phyloP scores from a whole-genome alignment of 2,329 filamentous ascomycete species.

The Trichoderma sp. region DNA sequence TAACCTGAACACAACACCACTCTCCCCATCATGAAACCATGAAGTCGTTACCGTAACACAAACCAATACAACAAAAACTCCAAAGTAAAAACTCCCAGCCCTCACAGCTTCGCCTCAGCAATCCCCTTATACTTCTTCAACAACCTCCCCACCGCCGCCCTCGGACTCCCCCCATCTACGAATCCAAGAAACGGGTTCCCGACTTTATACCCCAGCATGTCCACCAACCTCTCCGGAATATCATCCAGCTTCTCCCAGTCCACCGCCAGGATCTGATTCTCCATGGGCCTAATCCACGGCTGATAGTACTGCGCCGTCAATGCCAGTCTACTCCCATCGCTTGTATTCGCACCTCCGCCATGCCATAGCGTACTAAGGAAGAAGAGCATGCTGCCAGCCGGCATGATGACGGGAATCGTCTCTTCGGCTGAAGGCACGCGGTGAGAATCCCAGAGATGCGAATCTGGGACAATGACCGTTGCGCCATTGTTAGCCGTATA shows the following conservation, averaged over 20 bases:
- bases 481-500: constrained; percentile 36
- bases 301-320: constrained; percentile 42
- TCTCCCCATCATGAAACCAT: not conserved
- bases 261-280: constrained; percentile 37
- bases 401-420: constrained; percentile 34
- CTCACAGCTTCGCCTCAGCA: not conserved
- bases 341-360: constrained; percentile 36
- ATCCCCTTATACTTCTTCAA: constrained; percentile 19
- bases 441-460: constrained; percentile 34
- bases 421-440: constrained; percentile 25
- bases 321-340: constrained; percentile 30
- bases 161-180: constrained; percentile 25
- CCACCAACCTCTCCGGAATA: constrained; percentile 26
- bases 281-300: constrained; percentile 38
- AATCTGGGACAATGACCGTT: constrained; percentile 35
- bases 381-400: constrained; percentile 36
- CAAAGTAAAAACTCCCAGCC: not conserved
- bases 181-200: constrained; percentile 27
- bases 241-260: constrained; percentile 27
- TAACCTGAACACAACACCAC: not conserved
- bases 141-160: constrained; percentile 22
- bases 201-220: constrained; percentile 28
- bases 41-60: not conserved
- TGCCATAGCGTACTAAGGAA: constrained; percentile 38
- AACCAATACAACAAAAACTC: not conserved